Evolutionary conservation across 352 stramenopile genomes (phyloP).

Genomic region (Phytophthora uliginosa): DNA sequence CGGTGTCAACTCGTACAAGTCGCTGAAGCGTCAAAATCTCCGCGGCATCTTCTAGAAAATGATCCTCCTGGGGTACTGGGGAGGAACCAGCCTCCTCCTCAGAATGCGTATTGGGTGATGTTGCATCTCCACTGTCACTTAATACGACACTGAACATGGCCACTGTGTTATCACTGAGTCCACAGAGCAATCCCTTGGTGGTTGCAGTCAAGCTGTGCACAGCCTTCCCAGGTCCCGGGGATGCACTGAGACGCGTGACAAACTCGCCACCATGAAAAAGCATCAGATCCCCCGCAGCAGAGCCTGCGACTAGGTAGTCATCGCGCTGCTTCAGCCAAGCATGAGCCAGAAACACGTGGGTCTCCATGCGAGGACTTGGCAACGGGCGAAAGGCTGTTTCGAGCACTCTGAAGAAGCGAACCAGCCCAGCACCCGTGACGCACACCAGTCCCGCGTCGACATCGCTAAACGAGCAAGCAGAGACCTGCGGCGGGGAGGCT

Average conservation of each 20-base stretch:
- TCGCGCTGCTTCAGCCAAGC: slow-evolving; percentile 93
- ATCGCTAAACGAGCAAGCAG: slow-evolving; percentile 90
- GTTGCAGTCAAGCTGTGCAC: slow-evolving; percentile 74
- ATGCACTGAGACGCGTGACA: slow-evolving; percentile 60
- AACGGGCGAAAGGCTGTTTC: slow-evolving; percentile 90
- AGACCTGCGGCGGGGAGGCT: slow-evolving; percentile 49
- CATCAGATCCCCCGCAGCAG: slow-evolving; percentile 83
- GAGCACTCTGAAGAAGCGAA: slow-evolving; percentile 93
- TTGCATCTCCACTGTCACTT: slow-evolving; percentile 20
- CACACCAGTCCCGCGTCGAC: slow-evolving; percentile 91
- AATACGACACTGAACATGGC: slow-evolving; percentile 68
- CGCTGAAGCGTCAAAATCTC: slow-evolving; percentile 70
- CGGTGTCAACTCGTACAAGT: slow-evolving; percentile 70
- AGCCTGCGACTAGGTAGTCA: slow-evolving; percentile 91
- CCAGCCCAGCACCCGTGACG: slow-evolving; percentile 80
- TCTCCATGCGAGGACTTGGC: slow-evolving; percentile 81
- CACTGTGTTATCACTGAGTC: slow-evolving; percentile 75
- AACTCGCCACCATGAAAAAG: slow-evolving; percentile 90
- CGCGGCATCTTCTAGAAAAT: slow-evolving; percentile 30
- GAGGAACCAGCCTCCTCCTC: slow-evolving; percentile 15
- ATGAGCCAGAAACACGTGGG: slow-evolving; percentile 84
- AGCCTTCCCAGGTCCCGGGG: slow-evolving; percentile 57
- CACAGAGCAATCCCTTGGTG: slow-evolving; percentile 83
- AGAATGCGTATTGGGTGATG: slow-evolving; percentile 40
- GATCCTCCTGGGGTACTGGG: slow-evolving; percentile 18